Evolutionary conservation across 2,329 filamentous ascomycete species (phyloP).

Genomic region (Apiospora malaysiana): DNA sequence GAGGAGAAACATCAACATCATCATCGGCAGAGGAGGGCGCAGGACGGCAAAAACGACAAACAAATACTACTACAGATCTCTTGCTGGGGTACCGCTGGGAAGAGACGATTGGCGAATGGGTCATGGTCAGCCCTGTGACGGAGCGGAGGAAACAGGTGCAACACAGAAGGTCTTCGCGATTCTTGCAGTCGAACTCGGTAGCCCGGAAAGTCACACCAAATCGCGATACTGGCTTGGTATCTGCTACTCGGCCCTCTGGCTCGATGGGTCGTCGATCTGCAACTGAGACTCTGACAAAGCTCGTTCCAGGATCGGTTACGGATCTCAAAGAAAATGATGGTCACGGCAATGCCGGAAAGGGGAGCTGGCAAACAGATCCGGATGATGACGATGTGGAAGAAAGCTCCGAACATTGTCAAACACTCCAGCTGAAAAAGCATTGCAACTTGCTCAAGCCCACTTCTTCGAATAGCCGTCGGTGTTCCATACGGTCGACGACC

Average conservation of each 20-base stretch:
- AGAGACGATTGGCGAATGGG: conserved; percentile 63
- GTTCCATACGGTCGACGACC: not conserved
- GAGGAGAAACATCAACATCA: not conserved
- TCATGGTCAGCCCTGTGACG: conserved; percentile 51
- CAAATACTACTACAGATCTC: not conserved
- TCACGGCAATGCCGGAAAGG: not conserved
- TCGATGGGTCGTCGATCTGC: not conserved
- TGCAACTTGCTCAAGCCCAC: conserved; percentile 12
- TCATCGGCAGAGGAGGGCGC: not conserved
- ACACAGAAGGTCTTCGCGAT: conserved; percentile 32
- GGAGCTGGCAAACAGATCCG: not conserved
- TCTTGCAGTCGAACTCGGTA: not conserved
- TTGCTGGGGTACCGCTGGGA: conserved; percentile 53
- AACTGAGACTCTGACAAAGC: not conserved
- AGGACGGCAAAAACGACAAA: not conserved
- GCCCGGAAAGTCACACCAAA: not conserved
- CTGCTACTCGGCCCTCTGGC: not conserved
- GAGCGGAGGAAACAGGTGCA: conserved; percentile 28
- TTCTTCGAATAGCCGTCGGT: not conserved
- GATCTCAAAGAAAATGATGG: not conserved
- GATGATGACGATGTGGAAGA: not conserved
- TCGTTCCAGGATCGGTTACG: not conserved
- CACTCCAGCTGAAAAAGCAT: not conserved
- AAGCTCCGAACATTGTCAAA: not conserved
- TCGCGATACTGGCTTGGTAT: not conserved